These are phyloP conservation scores for Pyropia yezoensis DNA, from an alignment of 23 red algal genomes.

Conservation along the genomic window DNA sequence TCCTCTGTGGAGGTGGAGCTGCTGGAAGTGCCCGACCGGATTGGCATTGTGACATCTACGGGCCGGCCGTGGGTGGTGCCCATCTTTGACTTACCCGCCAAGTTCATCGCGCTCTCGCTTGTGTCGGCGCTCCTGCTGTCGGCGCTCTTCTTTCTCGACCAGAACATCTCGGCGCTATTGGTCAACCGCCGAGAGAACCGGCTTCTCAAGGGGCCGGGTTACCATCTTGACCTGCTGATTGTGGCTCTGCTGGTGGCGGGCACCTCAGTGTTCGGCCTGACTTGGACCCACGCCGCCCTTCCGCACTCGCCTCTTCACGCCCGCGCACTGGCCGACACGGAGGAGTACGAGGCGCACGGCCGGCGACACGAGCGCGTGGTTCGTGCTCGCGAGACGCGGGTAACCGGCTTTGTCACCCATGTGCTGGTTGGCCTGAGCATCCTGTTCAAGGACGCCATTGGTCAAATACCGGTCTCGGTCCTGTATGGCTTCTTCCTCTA, in stretches of 20 bases:
- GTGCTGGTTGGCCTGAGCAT: constrained; percentile 69
- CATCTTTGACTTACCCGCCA: constrained; percentile 43
- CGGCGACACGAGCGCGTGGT: constrained; percentile 55
- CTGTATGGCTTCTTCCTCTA: constrained; percentile 94
- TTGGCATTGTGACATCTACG: constrained; percentile 59
- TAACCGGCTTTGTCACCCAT: constrained; percentile 54
- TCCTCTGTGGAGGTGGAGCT: constrained; percentile 33
- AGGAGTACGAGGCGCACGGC: constrained; percentile 77
- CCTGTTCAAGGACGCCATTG: constrained; percentile 50
- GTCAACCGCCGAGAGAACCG: constrained; percentile 83
- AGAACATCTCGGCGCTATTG: constrained; percentile 86
- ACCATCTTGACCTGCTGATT: constrained; percentile 77
- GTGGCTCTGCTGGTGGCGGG: constrained; percentile 56
- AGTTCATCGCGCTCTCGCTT: constrained; percentile 79
- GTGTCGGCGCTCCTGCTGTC: constrained; percentile 71
- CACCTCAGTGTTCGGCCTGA: constrained; percentile 79
- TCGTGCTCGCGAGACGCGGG: constrained; percentile 73
- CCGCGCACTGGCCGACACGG: constrained; percentile 76
- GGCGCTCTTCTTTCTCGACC: constrained; percentile 88
- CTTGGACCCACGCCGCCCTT: constrained; percentile 82
- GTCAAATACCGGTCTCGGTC: constrained; percentile 64
- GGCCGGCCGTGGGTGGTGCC: constrained; percentile 78
- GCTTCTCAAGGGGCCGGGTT: constrained; percentile 77
- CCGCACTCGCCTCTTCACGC: constrained; percentile 96
- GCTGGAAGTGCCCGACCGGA: constrained; percentile 45